Evolutionary conservation across 1,284 basidiomycete species (phyloP).

Genomic region (Puccinia hordei): DNA sequence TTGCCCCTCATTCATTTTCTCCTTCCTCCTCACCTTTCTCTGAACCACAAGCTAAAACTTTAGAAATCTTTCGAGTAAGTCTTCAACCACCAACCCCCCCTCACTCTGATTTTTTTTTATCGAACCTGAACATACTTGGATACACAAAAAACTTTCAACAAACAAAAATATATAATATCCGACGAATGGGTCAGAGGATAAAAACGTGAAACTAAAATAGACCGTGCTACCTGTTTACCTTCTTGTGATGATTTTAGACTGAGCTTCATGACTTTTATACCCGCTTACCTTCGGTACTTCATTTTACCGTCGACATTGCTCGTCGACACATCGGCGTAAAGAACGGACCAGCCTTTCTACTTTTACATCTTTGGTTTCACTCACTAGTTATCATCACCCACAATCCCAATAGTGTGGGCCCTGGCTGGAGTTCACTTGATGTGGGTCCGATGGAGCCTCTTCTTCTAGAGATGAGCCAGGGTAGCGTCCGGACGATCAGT

Average conservation of each 20-base stretch:
- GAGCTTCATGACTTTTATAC: conserved; percentile 47
- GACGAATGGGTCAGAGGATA: background rate
- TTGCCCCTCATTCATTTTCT: background rate
- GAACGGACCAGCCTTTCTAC: conserved; percentile 45
- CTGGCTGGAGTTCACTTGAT: conserved; percentile 28
- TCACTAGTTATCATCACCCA: conserved; percentile 49
- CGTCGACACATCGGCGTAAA: conserved; percentile 38
- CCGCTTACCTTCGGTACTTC: conserved; percentile 19
- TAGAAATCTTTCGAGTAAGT: conserved; percentile 8
- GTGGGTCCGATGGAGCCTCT: conserved; percentile 27
- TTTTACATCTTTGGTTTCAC: conserved; percentile 51
- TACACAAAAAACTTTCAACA: background rate
- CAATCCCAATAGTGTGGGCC: conserved; percentile 27
- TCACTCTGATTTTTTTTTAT: too few relatives aligned
- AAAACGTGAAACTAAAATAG: background rate
- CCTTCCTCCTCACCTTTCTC: background rate
- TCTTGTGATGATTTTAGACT: conserved; percentile 14
- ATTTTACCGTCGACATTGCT: conserved; percentile 48
- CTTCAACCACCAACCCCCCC: background rate
- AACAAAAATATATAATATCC: too few relatives aligned
- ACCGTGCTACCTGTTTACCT: background rate
- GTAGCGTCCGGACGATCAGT: conserved; percentile 32
- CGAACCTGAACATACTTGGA: too few relatives aligned
- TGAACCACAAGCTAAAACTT: conserved; percentile 4
- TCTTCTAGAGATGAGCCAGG: conserved; percentile 21